A percentile compares a stretch with the other conserved stretches of the same genome.
These are phyloP conservation scores for Blastocystis sp. DNA, from an alignment of 352 stramenopile genomes.

Conservation along the genomic window DNA sequence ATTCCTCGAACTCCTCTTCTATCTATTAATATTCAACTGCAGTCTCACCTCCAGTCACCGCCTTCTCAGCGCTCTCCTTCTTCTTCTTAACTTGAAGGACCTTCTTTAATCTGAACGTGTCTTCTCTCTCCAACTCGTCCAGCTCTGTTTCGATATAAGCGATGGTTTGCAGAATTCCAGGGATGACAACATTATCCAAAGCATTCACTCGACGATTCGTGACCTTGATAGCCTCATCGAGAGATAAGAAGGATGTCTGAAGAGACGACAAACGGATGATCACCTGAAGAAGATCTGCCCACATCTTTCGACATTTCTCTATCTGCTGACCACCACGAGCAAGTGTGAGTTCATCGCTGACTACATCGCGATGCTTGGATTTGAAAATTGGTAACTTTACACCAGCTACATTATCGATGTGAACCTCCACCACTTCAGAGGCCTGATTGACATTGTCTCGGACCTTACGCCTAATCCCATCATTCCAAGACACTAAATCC, in stretches of 20 bases:
- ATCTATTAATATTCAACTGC: background rate
- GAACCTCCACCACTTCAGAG: constrained; percentile 85
- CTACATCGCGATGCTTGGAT: constrained; percentile 58
- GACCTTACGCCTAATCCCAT: constrained; percentile 70
- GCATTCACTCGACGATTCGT: constrained; percentile 98
- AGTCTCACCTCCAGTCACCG: constrained; percentile 68
- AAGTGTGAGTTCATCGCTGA: constrained; percentile 83
- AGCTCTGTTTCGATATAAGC: constrained; percentile 92
- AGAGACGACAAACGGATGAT: constrained; percentile 80
- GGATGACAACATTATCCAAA: constrained; percentile 97
- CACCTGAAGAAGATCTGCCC: constrained; percentile 74
- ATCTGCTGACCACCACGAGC: constrained; percentile 92
- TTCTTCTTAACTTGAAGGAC: constrained; percentile 89
- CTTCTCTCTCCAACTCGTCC: constrained; percentile 95
- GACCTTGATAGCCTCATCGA: constrained; percentile 94
- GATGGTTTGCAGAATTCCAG: constrained; percentile 88
- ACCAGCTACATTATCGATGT: constrained; percentile 96
- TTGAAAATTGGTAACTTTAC: constrained; percentile 97
- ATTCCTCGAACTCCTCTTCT: constrained; percentile 49
- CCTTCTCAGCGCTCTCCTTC: constrained; percentile 73
- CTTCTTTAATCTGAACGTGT: constrained; percentile 89
- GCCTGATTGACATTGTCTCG: constrained; percentile 88
- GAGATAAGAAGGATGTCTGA: constrained; percentile 93
- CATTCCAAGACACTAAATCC: constrained; percentile 58
- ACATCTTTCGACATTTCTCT: constrained; percentile 82